A percentile compares a stretch with the other conserved stretches of the same genome.
phyloP scores from a whole-genome alignment of 768 basidiomycete genomes.

The Hebeloma cylindrosporum region DNA sequence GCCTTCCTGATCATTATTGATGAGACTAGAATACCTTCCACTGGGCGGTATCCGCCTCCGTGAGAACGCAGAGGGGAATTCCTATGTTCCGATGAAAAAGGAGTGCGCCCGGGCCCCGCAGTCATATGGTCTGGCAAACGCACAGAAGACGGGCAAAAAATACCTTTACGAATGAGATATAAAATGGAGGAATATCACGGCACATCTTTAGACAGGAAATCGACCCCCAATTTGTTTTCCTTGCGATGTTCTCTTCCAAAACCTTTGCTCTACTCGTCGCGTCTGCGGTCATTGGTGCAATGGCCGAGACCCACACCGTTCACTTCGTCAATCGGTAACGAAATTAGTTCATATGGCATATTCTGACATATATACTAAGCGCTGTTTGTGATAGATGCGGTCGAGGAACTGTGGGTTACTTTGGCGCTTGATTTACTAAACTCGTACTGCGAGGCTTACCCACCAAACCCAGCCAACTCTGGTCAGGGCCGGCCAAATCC shows the following conservation, averaged over 20 bases:
- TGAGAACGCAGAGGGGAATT: no score
- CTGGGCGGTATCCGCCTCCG: no score
- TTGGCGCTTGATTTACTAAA: neutral
- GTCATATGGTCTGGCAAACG: no score
- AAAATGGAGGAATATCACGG: no score
- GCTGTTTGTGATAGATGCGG: constrained; percentile 28
- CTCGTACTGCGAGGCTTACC: neutral
- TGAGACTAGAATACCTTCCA: no score
- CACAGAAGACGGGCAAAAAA: no score
- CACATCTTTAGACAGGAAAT: no score
- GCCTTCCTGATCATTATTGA: no score
- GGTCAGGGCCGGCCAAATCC: constrained; percentile 26
- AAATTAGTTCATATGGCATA: constrained; percentile 18
- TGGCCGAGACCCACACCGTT: constrained; percentile 35
- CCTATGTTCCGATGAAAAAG: no score
- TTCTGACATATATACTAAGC: neutral
- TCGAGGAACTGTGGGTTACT: constrained; percentile 30
- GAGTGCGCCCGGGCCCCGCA: no score
- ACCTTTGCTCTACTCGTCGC: constrained; percentile 19
- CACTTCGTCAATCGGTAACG: constrained; percentile 38
- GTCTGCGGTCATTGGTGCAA: constrained; percentile 19
- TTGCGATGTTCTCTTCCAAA: constrained; percentile 16
- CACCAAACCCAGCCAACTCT: constrained; percentile 25
- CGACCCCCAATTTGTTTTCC: no score
- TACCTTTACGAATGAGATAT: no score